Evolutionary conservation across 2,329 filamentous ascomycete species (phyloP).

Genomic region (Diaporthe nobilis): DNA sequence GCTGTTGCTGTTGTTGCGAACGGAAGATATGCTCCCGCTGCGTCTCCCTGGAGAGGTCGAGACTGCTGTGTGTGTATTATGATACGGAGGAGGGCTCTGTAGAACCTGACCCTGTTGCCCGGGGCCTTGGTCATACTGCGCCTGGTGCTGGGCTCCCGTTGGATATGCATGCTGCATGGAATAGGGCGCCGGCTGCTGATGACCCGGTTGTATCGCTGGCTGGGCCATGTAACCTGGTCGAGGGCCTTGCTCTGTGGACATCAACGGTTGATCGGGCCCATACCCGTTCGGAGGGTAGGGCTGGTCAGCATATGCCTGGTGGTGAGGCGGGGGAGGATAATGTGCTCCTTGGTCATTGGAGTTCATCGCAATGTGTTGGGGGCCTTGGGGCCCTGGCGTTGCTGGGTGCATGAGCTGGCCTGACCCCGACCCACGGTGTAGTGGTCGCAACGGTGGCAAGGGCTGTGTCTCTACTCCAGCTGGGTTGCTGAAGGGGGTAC

Average conservation of each 20-base stretch:
- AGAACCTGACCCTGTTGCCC: constrained; percentile 34
- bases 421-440: constrained; percentile 38
- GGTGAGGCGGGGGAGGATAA: constrained; percentile 33
- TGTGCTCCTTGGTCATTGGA: constrained; percentile 16
- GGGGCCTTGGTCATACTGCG: constrained; percentile 24
- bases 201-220: constrained; percentile 33
- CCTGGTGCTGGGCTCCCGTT: constrained; percentile 18
- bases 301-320: constrained; percentile 35
- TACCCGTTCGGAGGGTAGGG: constrained; percentile 38
- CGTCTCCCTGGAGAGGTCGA: constrained; percentile 48
- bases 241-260: constrained; percentile 40
- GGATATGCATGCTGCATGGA: constrained; percentile 30
- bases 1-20: constrained; percentile 39
- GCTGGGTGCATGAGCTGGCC: constrained; percentile 36
- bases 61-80: constrained; percentile 44
- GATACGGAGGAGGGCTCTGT: constrained; percentile 41
- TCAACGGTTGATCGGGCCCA: constrained; percentile 41
- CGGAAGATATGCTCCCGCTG: constrained; percentile 51
- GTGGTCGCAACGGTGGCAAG: constrained; percentile 35
- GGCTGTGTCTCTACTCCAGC: constrained; percentile 35
- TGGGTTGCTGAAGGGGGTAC: constrained; percentile 41
- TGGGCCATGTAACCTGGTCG: constrained; percentile 40
- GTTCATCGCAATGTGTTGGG: constrained; percentile 33
- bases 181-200: constrained; percentile 38
- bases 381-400: constrained; percentile 19